Evolutionary conservation across 768 basidiomycete genomes (phyloP), one percentile per base, ranked within the genome.

Genomic region (Lactifluus rugatus): DNA sequence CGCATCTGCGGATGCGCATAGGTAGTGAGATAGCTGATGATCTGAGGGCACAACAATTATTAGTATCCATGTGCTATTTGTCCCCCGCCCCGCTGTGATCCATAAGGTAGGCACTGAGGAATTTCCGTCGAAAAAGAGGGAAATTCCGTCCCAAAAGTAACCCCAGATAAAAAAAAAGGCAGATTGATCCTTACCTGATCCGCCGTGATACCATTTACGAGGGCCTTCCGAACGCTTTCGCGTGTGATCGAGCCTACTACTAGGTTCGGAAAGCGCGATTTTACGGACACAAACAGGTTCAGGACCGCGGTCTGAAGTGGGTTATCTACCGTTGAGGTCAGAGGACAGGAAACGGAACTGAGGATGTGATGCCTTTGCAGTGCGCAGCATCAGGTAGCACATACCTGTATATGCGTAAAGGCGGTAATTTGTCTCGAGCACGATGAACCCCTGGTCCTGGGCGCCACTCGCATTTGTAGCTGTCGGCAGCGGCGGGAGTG

Each of bases 1-100:
- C 89, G 83, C 96, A 99, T 98, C 73, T 97, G 95, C 26, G 93
- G 90, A 71, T 98, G 96, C 1, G 95, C 96, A 72, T 98, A 93
- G 46, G 88, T 87, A 25, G 85, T 82, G 42, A 99, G 79, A 71
- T 98, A 98, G 69, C 86, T 87, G 69, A 99, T 94, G 69, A 98
- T 96, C 93, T 98, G 67, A 36, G 36, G 21, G 48, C 36, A 56
- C 59, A 50, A 55, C 41, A 54, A 54, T 50, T 23, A 57, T 54
- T 23, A 26, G 50, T 4, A 34, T 54, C 13, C 19, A 26, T n/a
- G n/a, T 5, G 23, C 1, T n/a, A 16, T 17, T 14, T 26, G 13
- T 17, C 28, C 9, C 10, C n/a, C 11, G 21, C 5, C 13, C 32
- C 50, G 5, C 34, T 47, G n/a, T n/a, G n/a, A n/a, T n/a, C n/a